phyloP scores from a whole-genome alignment of 2,329 filamentous ascomycete genomes.

The Verruconis gallopava region DNA sequence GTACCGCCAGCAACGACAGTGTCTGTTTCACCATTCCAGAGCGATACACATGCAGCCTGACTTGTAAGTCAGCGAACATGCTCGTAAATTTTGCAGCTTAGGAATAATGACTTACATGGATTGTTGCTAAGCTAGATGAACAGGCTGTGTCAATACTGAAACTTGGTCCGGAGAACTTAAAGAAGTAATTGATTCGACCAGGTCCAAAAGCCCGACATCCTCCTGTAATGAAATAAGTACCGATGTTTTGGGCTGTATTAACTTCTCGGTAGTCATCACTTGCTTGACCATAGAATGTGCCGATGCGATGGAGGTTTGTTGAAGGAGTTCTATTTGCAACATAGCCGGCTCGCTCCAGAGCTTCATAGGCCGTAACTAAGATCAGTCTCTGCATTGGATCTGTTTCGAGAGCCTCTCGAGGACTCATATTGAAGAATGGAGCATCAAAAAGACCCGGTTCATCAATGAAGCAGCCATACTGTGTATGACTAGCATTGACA shows the following conservation, averaged over 20 bases:
- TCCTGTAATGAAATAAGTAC: constrained; percentile 43
- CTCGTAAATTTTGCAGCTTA: too few relatives aligned
- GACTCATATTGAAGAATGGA: constrained; percentile 21
- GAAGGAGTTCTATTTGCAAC: constrained; percentile 19
- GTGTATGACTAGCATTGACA: constrained; percentile 13
- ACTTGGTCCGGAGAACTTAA: constrained; percentile 28
- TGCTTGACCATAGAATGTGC: constrained; percentile 22
- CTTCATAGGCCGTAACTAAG: constrained; percentile 17
- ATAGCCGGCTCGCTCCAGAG: constrained; percentile 18
- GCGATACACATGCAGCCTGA: constrained; percentile 3
- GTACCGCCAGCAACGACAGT: constrained; percentile 18
- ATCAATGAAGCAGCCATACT: constrained; percentile 19
- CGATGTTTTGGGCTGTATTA: constrained; percentile 24
- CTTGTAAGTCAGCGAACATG: too few relatives aligned
- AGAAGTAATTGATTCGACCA: constrained; percentile 36
- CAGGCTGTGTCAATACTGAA: constrained; percentile 31
- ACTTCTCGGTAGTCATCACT: constrained; percentile 20
- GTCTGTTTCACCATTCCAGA: constrained; percentile 14
- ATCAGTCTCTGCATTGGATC: constrained; percentile 18
- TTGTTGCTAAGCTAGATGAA: constrained; percentile 26
- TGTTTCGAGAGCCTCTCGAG: constrained; percentile 16
- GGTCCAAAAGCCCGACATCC: constrained; percentile 38
- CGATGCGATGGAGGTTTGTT: constrained; percentile 18
- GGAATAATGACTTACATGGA: constrained; percentile 22
- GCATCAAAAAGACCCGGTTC: constrained; percentile 18